These are phyloP conservation scores for Diaporthe sp. DNA, from an alignment of 2,329 filamentous ascomycete species.

Conservation along the genomic window DNA sequence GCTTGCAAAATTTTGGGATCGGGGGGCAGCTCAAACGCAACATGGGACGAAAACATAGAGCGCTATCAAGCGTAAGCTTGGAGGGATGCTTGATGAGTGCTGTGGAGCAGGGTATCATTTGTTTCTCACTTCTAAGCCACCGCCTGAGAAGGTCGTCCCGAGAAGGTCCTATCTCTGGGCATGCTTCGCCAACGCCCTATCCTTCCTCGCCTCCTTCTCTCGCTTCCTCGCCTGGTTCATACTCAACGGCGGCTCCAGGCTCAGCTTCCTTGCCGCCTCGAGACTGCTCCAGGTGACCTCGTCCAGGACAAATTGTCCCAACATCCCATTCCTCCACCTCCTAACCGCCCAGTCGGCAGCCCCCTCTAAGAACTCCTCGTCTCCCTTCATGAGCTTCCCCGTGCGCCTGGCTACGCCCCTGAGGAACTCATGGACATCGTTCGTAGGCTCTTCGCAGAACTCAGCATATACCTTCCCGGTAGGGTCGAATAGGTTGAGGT, in stretches of 20 bases:
- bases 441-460: constrained; percentile 78
- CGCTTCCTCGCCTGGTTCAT: constrained; percentile 78
- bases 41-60: background rate
- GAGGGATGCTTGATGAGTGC: background rate
- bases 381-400: constrained; percentile 82
- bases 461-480: constrained; percentile 66
- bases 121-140: background rate
- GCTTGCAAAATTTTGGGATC: background rate
- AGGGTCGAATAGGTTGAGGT: constrained; percentile 79
- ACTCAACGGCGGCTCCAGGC: constrained; percentile 67
- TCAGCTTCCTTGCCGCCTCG: constrained; percentile 60
- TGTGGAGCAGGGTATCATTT: constrained; percentile 39
- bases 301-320: constrained; percentile 87
- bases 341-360: constrained; percentile 86
- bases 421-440: constrained; percentile 83
- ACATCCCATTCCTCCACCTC: constrained; percentile 81
- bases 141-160: background rate
- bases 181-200: constrained; percentile 51
- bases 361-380: constrained; percentile 76
- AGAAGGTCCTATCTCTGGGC: constrained; percentile 28
- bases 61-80: background rate
- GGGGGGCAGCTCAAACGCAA: background rate
- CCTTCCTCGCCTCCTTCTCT: constrained; percentile 70
- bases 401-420: constrained; percentile 78
- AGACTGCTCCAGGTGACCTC: constrained; percentile 75